Base-by-base conservation (phyloP, 2,329 filamentous ascomycete genomes). In the Aspergillus fischeri region DNA sequence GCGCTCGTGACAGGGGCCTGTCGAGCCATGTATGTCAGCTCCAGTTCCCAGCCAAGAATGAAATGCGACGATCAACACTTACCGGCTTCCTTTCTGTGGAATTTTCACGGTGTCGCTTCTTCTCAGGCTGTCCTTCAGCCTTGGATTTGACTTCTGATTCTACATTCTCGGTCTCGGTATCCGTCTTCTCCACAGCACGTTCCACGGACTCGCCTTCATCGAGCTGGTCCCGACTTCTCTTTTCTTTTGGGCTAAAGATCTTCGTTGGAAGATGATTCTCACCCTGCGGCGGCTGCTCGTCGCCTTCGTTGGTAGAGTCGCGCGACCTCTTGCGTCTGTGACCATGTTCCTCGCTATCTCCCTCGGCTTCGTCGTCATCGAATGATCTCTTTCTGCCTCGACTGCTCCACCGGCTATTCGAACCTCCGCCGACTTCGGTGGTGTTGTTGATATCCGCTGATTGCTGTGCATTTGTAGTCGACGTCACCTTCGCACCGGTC, bases 141-240 rank as follows among this genome's bases (percentile, higher is more conserved):
- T 49, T 53, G 32, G 55, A 24, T 14, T 65, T 68, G 9, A 61
- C 61, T 42, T 53, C 49, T 17, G 59, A 49, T 17, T 51, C 38
- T n/a, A 56, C 57, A 21, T 52, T 57, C 21, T 64, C 58, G 7
- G 52, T 51, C 42, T 70, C 61, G 20, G 61, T 55, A 32, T 59
- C 60, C 49, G 61, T 35, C 56, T 65, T 47, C 32, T 63, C 52
- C 56, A 59, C 47, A 25, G 49, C 25, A 38, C 54, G 58, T 42
- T 65, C 59, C 28, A 68, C 70, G 20, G 63, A 24, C 32, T 69
- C 60, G 28, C 73, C 73, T 32, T 72, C 69, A 56, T 77, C 75
- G 42, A 78, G 64, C 51, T 77, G 71, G 47, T 78, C 76, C 51
- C 73, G 64, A 57, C 76, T 78, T 55, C 76, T 67, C 62, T 78